These are phyloP conservation scores for Simmondsia chinensis DNA, from an alignment of 148 eudicot species.

Conservation along the genomic window DNA sequence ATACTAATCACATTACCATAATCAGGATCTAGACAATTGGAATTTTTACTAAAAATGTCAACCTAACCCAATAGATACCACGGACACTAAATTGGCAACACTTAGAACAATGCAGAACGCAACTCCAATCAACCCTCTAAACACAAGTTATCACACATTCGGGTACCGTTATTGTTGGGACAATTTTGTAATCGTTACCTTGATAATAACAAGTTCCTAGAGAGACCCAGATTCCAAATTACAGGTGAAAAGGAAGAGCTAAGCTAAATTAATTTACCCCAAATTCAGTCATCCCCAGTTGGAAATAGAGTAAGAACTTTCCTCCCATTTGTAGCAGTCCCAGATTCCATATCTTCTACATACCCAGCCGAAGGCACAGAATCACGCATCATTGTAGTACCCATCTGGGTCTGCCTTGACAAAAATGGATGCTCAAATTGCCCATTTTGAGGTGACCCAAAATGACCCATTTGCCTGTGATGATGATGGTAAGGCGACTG, in stretches of 20 bases:
- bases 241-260: background rate
- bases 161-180: too few species aligned
- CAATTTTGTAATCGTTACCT: too few species aligned
- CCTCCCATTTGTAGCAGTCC: constrained; percentile 33
- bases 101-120: constrained; percentile 6
- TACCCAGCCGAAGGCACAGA: constrained; percentile 25
- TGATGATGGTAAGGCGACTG: constrained; percentile 33
- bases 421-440: constrained; percentile 53
- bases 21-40: background rate
- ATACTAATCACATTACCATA: constrained; percentile 4
- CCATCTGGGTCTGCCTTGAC: constrained; percentile 45
- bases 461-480: constrained; percentile 52
- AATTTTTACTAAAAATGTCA: constrained; percentile 2
- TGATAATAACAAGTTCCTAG: too few species aligned
- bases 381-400: constrained; percentile 28
- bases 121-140: constrained; percentile 8
- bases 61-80: too few species aligned
- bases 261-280: background rate
- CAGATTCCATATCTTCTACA: constrained; percentile 67
- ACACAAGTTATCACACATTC: constrained; percentile 12
- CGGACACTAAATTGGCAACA: constrained; percentile 11
- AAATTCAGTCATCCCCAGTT: constrained; percentile 48
- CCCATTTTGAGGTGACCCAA: constrained; percentile 30
- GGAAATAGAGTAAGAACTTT: constrained; percentile 81
- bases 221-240: constrained; percentile 7